phyloP scores from a whole-genome alignment of 371 early-diverging fungal species.

The Mucor racemosus region DNA sequence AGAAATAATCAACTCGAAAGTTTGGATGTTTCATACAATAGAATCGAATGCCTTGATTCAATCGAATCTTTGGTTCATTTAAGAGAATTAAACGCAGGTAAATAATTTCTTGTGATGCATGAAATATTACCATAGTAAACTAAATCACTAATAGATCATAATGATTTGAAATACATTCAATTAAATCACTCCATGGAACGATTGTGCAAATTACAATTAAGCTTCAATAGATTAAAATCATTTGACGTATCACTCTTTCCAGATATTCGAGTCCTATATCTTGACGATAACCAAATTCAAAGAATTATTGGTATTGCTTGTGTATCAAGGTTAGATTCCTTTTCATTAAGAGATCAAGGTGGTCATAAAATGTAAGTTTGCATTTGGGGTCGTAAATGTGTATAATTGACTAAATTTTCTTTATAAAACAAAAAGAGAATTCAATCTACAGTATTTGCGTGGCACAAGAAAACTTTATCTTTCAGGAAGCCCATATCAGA shows the following conservation, averaged over 20 bases:
- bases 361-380: conserved; percentile 43
- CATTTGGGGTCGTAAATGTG: neutral
- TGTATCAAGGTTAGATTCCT: conserved; percentile 46
- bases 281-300: conserved; percentile 59
- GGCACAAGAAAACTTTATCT: conserved; percentile 57
- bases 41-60: conserved; percentile 51
- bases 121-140: neutral
- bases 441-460: conserved; percentile 52
- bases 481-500: conserved; percentile 52
- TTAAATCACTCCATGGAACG: conserved; percentile 42
- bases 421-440: conserved; percentile 32
- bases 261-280: conserved; percentile 52
- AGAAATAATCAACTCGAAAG: conserved; percentile 49
- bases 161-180: conserved; percentile 51
- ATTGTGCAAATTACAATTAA: conserved; percentile 49
- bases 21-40: conserved; percentile 58
- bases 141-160: conserved; percentile 37
- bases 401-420: neutral
- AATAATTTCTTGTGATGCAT: neutral
- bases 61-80: conserved; percentile 45
- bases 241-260: conserved; percentile 56
- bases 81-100: conserved; percentile 37
- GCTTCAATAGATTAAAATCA: conserved; percentile 51
- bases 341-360: conserved; percentile 62
- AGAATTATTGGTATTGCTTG: conserved; percentile 47